phyloP scores from a whole-genome alignment of 345 rosid genomes.

The Populus tremula region DNA sequence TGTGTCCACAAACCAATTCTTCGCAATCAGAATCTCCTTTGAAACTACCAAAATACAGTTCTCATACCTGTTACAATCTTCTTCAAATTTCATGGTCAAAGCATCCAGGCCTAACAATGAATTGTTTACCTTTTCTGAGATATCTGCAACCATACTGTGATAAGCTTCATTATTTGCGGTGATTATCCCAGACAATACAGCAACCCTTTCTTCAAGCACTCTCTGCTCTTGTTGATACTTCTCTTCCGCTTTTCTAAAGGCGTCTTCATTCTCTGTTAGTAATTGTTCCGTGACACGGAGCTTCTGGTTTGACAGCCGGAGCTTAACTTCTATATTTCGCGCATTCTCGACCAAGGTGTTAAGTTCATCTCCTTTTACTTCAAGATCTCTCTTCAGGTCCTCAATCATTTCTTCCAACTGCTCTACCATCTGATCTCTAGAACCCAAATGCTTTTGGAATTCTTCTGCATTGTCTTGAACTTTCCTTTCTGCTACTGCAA shows the following conservation, averaged over 20 bases:
- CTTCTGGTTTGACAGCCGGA: constrained; percentile 89
- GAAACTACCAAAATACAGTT: constrained; percentile 39
- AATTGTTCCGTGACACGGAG: constrained; percentile 83
- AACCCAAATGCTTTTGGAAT: constrained; percentile 13
- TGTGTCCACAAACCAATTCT: constrained; percentile 42
- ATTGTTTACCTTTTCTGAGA: constrained; percentile 38
- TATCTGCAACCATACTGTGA: constrained; percentile 41
- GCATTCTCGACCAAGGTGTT: constrained; percentile 48
- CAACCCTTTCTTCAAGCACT: constrained; percentile 52
- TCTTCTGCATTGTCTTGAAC: constrained; percentile 16
- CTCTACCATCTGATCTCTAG: constrained; percentile 42
- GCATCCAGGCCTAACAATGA: constrained; percentile 42
- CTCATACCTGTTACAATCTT: constrained; percentile 33
- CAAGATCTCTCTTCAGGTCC: constrained; percentile 63
- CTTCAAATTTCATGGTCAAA: constrained; percentile 39
- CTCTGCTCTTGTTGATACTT: constrained; percentile 58
- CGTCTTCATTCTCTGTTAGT: constrained; percentile 70
- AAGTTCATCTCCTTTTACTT: constrained; percentile 76
- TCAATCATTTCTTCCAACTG: constrained; percentile 57
- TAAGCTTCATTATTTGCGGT: constrained; percentile 38
- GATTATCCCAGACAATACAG: constrained; percentile 34
- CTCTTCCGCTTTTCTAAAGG: constrained; percentile 54
- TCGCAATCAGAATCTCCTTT: constrained; percentile 42
- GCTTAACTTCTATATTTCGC: constrained; percentile 68
- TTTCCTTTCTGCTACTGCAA: constrained; percentile 26